Base-by-base conservation (phyloP, 1,284 basidiomycete species). In the Ganoderma boninense region DNA sequence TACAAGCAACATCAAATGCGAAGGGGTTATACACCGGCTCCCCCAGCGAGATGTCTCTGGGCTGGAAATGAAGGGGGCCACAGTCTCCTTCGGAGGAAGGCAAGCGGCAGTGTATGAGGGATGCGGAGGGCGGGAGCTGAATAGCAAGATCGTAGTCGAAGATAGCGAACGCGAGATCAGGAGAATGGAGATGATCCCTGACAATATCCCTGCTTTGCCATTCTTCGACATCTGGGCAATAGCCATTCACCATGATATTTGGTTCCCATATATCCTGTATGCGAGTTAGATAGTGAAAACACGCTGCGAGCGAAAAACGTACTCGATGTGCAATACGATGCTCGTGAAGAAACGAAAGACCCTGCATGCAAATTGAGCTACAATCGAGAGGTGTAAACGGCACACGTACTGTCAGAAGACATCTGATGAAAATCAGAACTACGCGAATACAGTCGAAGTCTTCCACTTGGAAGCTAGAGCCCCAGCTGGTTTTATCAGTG, bases 311-410 rank as follows among this genome's bases (percentile, higher is more conserved):
- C n/a, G n/a, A n/a, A n/a, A n/a, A n/a, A n/a, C 59, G 3, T 20
- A 66, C 65, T 7, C 65, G 44, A 43, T 66, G 59, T 7, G 65
- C 65, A 11, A 62, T 52, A 1, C 59, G 18, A 18, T 52, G 59
- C 10, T 62, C 57, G 26, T 62, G 59, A 0, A 66, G n/a, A n/a
- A 62, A 61, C 11, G 57, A 32, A 23, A 66, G 57, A 0, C 44
- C 65, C 65, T 66, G n/a, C n/a, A 46, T 2, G n/a, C 11, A 8
- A 46, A n/a, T 26, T 18, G 20, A n/a, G 32, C 4, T 5, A 54
- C 26, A 11, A 26, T 13, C 11, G n/a, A n/a, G n/a, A n/a, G n/a
- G n/a, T 43, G 5, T n/a, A 18, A 13, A 29, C 5, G 52, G 10
- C 10, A 29, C 8, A 32, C 68, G 20, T 26, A 69, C 68, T 5